These are phyloP conservation scores for Candida railenensis DNA, from an alignment of 805 yeast species.

Conservation along the genomic window DNA sequence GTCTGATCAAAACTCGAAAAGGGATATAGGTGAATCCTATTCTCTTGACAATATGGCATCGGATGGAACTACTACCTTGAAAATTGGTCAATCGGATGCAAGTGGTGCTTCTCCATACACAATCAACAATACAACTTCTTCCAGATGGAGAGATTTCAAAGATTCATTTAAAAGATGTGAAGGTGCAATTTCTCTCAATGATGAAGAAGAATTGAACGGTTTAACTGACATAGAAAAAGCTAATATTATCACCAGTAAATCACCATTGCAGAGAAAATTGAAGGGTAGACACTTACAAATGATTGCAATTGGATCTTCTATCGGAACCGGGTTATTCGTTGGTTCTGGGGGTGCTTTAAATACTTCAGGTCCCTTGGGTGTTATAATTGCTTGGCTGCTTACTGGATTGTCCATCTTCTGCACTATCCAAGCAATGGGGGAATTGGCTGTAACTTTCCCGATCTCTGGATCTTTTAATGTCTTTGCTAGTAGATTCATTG, in stretches of 20 bases:
- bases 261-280: conserved; percentile 34
- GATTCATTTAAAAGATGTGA: conserved; percentile 48
- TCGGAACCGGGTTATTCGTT: conserved; percentile 43
- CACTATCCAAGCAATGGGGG: conserved; percentile 43
- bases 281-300: conserved; percentile 38
- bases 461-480: conserved; percentile 47
- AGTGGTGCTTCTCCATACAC: background rate
- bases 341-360: conserved; percentile 39
- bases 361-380: conserved; percentile 41
- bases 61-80: background rate
- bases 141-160: conserved; percentile 42
- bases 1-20: background rate
- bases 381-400: conserved; percentile 37
- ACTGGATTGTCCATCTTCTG: conserved; percentile 36
- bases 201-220: conserved; percentile 13
- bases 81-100: background rate
- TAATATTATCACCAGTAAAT: conserved; percentile 37
- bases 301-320: conserved; percentile 45
- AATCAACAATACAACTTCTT: background rate
- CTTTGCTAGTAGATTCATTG: conserved; percentile 62
- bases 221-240: conserved; percentile 39
- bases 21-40: background rate
- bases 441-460: conserved; percentile 47
- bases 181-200: conserved; percentile 22
- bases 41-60: background rate